Evolutionary conservation across 441 rosid genomes (phyloP).

Genomic region (Eruca vesicaria): DNA sequence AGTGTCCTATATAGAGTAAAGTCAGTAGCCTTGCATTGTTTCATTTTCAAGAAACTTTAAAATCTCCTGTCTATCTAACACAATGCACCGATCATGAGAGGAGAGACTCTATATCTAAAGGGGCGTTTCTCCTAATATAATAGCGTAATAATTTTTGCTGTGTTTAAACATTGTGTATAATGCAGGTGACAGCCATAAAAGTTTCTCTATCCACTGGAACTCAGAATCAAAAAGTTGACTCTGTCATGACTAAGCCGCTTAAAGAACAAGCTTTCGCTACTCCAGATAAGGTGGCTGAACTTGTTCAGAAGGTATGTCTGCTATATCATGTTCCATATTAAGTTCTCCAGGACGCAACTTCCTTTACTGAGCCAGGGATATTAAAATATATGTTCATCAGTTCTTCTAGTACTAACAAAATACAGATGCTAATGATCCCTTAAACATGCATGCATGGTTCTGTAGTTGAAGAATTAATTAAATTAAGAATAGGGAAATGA

Average conservation of each 20-base stretch:
- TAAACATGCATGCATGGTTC: neutral
- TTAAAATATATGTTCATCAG: neutral
- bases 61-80: neutral
- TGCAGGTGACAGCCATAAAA: conserved; percentile 86
- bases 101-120: neutral
- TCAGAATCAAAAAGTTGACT: conserved; percentile 65
- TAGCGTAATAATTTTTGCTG: neutral
- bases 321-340: neutral
- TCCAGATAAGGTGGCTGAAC: conserved; percentile 93
- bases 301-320: conserved; percentile 77
- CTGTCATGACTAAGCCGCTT: conserved; percentile 80
- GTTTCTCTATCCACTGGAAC: conserved; percentile 66
- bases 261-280: conserved; percentile 96
- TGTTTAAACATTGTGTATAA: conserved; percentile 21
- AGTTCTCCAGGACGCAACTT: conserved; percentile 24
- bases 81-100: neutral
- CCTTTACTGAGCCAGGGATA: neutral
- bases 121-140: neutral
- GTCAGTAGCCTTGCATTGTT: conserved; percentile 4
- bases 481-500: neutral
- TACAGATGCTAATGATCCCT: conserved; percentile 1
- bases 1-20: neutral
- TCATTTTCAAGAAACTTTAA: neutral
- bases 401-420: neutral
- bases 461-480: neutral